phyloP scores from a whole-genome alignment of 1,139 yeast genomes.

The Scheffersomyces stambukii region DNA sequence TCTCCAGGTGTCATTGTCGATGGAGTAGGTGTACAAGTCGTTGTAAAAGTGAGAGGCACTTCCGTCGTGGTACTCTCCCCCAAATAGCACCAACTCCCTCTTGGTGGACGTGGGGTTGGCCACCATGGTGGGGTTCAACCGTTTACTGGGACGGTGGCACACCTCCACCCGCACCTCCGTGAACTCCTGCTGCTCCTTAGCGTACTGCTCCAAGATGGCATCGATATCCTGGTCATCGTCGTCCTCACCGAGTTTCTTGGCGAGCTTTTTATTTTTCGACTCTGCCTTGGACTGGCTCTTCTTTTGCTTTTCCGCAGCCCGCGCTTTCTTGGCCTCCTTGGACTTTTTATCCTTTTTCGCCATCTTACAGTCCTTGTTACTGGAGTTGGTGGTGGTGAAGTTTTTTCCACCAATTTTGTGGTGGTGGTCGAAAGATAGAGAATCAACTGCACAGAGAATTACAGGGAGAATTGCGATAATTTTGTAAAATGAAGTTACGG shows the following conservation, averaged over 20 bases:
- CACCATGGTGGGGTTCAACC: slow-evolving; percentile 73
- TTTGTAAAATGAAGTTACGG: not conserved
- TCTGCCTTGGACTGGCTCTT: slow-evolving; percentile 75
- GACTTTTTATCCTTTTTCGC: slow-evolving; percentile 83
- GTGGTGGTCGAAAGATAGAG: not conserved
- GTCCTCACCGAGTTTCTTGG: slow-evolving; percentile 69
- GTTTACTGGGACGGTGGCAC: slow-evolving; percentile 55
- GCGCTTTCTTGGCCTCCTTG: slow-evolving; percentile 88
- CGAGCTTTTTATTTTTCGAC: slow-evolving; percentile 64
- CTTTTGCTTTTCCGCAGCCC: slow-evolving; percentile 78
- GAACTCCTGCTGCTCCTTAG: slow-evolving; percentile 73
- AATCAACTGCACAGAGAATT: too few relatives aligned
- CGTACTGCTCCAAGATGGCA: slow-evolving; percentile 72
- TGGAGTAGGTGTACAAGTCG: slow-evolving; percentile 69
- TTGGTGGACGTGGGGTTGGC: slow-evolving; percentile 75
- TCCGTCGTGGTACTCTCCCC: slow-evolving; percentile 73
- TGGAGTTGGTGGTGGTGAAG: slow-evolving; percentile 1
- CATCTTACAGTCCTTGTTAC: too few relatives aligned
- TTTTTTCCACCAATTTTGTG: not conserved
- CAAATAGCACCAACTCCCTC: slow-evolving; percentile 76
- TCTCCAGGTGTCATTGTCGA: slow-evolving; percentile 83
- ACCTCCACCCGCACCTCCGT: slow-evolving; percentile 64
- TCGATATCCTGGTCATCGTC: slow-evolving; percentile 88
- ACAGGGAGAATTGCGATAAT: slow-evolving; percentile 2
- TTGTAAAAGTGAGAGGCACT: slow-evolving; percentile 70